Evolutionary conservation across 2,329 filamentous ascomycete species (phyloP), one percentile per base, ranked within the genome.

Genomic region (Boeremia lycopersici): DNA sequence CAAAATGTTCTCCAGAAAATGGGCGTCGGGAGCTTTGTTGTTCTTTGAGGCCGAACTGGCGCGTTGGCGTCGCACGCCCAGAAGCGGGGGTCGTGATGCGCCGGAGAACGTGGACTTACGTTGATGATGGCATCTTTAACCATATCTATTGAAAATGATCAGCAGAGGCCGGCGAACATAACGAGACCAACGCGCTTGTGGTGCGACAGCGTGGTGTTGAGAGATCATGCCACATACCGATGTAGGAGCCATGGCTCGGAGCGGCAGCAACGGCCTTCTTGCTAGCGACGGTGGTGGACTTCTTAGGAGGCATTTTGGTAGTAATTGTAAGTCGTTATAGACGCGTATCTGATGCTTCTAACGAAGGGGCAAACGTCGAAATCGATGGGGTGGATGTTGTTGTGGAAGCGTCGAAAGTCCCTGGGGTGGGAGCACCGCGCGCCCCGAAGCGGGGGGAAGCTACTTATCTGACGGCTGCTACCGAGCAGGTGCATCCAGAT

Each of bases 61-160:
- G 67, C 59, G 63, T 65, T 64, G 68, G 69, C 68, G 71, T 73
- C 72, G 71, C 72, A 67, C 61, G 51, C 52, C 47, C 57, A 42
- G 57, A 62, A 67, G 66, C 65, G 68, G 69, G 73, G 74, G 70
- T 75, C 68, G 59, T 63, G 62, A 76, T 79, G 79, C 82, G 80
- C 81, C 73, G 62, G 71, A 65, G 70, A 72, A 72, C 74, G 78
- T 82, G 71, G 73, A 88, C 86, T 86, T 77, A 89, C 86, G 77
- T 83, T 84, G 71, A 88, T 76, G 73, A 89, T 86, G 66, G 86
- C 86, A 76, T 89, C 86, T 78, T 87, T 88, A 77, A 89, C 87
- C 86, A 89, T 88, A 77, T 87, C 86, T 88, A 75, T 73, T 71
- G 70, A 38, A 64, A 62, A 65, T 53, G 66, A 81, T 86, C 79